These are phyloP conservation scores for Paramecium caudatum DNA, from an alignment of 73 alveolate genomes.

Conservation along the genomic window DNA sequence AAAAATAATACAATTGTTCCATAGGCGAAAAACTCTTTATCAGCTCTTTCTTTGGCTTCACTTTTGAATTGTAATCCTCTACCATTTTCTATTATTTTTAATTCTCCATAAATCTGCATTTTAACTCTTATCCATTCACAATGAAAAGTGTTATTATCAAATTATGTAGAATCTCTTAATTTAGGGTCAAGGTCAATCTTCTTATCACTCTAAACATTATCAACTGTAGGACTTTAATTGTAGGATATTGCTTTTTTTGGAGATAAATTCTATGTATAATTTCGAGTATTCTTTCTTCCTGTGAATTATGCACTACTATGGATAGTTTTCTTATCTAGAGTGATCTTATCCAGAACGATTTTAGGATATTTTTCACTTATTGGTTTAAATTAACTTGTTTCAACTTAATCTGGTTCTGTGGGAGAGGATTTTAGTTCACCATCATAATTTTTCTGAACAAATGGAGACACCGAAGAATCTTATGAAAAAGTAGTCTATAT, in stretches of 20 bases:
- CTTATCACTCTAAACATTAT: not conserved
- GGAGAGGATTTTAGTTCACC: not conserved
- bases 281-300: conserved; percentile 48
- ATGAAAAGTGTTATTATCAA: not conserved
- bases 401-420: not conserved
- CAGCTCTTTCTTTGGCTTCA: conserved; percentile 52
- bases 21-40: conserved; percentile 21
- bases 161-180: not conserved
- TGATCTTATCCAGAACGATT: not conserved
- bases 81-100: conserved; percentile 3
- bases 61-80: not conserved
- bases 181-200: not conserved
- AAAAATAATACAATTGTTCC: conserved; percentile 36
- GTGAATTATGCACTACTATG: not conserved
- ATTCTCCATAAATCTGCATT: not conserved
- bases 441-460: not conserved
- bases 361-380: not conserved
- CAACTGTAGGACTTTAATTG: not conserved
- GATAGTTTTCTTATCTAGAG: not conserved
- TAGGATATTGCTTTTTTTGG: not conserved
- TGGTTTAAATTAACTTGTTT: not conserved
- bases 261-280: not conserved
- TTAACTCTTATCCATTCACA: conserved; percentile 47
- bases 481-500: not conserved
- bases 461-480: not conserved